A percentile compares a stretch with the other conserved stretches of the same genome.
Evolutionary conservation across 345 rosid genomes (phyloP).

Genomic region (Dipteronia dyeriana): DNA sequence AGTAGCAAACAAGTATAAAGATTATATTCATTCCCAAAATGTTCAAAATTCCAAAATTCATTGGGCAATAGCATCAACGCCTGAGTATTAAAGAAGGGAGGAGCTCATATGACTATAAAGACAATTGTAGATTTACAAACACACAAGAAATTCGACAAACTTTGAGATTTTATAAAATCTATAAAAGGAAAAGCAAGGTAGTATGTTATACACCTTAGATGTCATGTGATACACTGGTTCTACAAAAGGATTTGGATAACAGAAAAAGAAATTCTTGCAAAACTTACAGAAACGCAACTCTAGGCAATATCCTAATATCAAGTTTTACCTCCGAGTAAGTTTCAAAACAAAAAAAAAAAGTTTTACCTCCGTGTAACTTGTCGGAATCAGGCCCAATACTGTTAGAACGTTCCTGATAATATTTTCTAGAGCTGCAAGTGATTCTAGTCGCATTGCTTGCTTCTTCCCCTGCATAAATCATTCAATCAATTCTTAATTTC

Average conservation of each 20-base stretch:
- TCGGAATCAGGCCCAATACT: conserved; percentile 75
- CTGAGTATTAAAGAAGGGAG: not conserved
- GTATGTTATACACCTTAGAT: not conserved
- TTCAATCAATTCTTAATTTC: conserved; percentile 2
- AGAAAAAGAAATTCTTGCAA: not conserved
- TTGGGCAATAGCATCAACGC: not conserved
- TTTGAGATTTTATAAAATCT: not conserved
- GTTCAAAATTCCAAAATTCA: not conserved
- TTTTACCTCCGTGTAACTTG: conserved; percentile 73
- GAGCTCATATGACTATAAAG: not conserved
- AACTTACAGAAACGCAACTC: not conserved
- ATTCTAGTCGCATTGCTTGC: conserved; percentile 64
- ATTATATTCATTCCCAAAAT: not conserved
- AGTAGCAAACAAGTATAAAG: not conserved
- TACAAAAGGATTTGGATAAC: not conserved
- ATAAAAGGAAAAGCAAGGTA: not conserved
- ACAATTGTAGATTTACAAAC: not conserved
- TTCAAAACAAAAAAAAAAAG: not conserved
- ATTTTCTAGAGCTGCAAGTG: conserved; percentile 67
- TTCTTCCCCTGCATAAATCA: conserved; percentile 70
- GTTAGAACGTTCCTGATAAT: conserved; percentile 57
- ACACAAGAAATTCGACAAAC: not conserved
- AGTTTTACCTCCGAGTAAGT: conserved; percentile 63
- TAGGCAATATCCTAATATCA: not conserved
- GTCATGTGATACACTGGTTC: not conserved